These are phyloP conservation scores for Madurella fahalii DNA, from an alignment of 2,329 filamentous ascomycete genomes.

Conservation along the genomic window DNA sequence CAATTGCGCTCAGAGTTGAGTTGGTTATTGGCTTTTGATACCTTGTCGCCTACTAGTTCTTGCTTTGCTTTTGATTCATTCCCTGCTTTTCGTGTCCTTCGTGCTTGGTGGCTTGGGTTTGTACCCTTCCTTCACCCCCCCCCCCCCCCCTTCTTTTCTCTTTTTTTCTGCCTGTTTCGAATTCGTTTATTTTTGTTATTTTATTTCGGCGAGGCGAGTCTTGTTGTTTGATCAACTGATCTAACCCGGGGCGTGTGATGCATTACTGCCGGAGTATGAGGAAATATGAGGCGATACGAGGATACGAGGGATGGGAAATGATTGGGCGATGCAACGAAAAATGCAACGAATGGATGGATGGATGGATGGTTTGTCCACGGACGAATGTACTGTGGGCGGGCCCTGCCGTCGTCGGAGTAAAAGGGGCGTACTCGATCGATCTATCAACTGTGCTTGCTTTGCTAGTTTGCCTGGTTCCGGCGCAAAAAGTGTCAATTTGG, in stretches of 20 bases:
- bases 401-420: not conserved
- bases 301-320: constrained; percentile 15
- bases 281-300: constrained; percentile 4
- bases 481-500: constrained; percentile 8
- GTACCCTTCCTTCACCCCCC: not conserved
- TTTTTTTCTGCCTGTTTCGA: not conserved
- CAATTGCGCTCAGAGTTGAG: not conserved
- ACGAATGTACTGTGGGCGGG: not conserved
- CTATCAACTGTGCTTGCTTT: not conserved
- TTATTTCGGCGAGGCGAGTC: constrained; percentile 2
- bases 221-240: not conserved
- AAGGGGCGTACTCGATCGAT: not conserved
- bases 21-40: constrained; percentile 25
- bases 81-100: not conserved
- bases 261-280: constrained; percentile 22
- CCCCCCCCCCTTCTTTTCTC: not conserved
- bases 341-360: constrained; percentile 1
- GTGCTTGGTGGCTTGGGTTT: constrained; percentile 3
- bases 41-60: constrained; percentile 25
- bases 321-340: not conserved
- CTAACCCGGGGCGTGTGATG: constrained; percentile 11
- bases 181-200: constrained; percentile 2
- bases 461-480: not conserved
- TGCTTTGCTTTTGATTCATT: constrained; percentile 15
- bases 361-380: not conserved